Evolutionary conservation across 176 grass and related monocot genomes (phyloP).

Genomic region (Oryza officinalis): DNA sequence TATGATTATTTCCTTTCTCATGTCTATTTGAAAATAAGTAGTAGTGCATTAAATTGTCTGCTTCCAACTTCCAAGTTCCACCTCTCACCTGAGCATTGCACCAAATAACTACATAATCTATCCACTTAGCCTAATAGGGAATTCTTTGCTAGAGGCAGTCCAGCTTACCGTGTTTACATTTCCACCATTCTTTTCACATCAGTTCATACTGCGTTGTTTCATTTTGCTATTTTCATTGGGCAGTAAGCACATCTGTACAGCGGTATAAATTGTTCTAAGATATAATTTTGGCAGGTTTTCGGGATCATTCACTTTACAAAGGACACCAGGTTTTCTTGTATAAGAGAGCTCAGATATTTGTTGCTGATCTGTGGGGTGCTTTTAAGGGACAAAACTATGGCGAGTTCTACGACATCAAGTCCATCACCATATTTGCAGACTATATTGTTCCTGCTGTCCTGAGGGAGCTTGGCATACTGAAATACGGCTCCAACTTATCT

Average conservation of each 20-base stretch:
- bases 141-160: not conserved
- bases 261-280: not conserved
- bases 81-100: not conserved
- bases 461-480: conserved; percentile 83
- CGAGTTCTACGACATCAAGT: conserved; percentile 68
- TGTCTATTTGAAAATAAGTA: conserved; percentile 1
- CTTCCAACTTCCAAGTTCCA: not conserved
- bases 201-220: not conserved
- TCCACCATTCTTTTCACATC: not conserved
- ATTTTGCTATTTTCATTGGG: not conserved
- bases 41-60: not conserved
- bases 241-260: not conserved
- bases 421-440: conserved; percentile 93
- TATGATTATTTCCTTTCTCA: not conserved
- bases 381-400: conserved; percentile 82
- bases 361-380: conserved; percentile 89
- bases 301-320: conserved; percentile 94
- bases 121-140: not conserved
- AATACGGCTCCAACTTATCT: conserved; percentile 69
- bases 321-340: conserved; percentile 91
- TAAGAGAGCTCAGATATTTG: conserved; percentile 98
- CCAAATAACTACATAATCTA: not conserved
- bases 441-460: conserved; percentile 84
- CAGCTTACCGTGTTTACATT: not conserved
- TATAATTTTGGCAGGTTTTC: conserved; percentile 60